Evolutionary conservation across 345 rosid genomes (phyloP).

Genomic region (Gossypium turneri): DNA sequence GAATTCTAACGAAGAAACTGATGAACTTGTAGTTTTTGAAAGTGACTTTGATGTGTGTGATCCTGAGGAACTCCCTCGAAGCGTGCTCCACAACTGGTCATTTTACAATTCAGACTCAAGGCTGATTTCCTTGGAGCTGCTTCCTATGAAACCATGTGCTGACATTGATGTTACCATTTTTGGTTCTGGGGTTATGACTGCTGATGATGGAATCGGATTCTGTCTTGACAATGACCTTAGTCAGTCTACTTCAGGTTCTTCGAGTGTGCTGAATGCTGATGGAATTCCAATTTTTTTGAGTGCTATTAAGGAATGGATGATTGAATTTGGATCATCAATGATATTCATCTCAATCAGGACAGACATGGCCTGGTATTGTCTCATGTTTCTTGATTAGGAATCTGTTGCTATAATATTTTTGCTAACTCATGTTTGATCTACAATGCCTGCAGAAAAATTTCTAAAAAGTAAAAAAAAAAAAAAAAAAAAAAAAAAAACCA

Average conservation of each 20-base stretch:
- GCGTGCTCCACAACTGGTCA: slow-evolving; percentile 77
- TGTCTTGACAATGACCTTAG: slow-evolving; percentile 39
- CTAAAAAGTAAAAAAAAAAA: background rate
- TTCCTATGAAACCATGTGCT: slow-evolving; percentile 68
- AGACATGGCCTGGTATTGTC: slow-evolving; percentile 72
- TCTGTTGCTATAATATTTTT: background rate
- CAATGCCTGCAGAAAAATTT: background rate
- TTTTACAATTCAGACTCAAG: slow-evolving; percentile 72
- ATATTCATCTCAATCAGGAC: slow-evolving; percentile 64
- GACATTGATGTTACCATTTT: slow-evolving; percentile 70
- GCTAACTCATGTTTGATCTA: background rate
- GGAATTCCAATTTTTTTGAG: slow-evolving; percentile 59
- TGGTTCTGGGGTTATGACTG: slow-evolving; percentile 70
- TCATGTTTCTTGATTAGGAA: background rate
- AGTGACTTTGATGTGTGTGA: slow-evolving; percentile 32
- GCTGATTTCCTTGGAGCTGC: slow-evolving; percentile 73
- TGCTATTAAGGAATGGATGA: slow-evolving; percentile 83
- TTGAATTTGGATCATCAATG: slow-evolving; percentile 65
- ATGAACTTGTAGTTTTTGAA: slow-evolving; percentile 53
- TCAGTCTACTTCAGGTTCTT: slow-evolving; percentile 40
- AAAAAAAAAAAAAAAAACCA: background rate
- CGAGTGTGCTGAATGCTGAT: slow-evolving; percentile 29
- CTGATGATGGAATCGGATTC: slow-evolving; percentile 61
- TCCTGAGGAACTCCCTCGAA: slow-evolving; percentile 54
- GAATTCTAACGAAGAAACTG: slow-evolving; percentile 52